A percentile compares a stretch with the other conserved stretches of the same genome.
phyloP scores from a whole-genome alignment of 306 rosid species.

The Quercus suber region DNA sequence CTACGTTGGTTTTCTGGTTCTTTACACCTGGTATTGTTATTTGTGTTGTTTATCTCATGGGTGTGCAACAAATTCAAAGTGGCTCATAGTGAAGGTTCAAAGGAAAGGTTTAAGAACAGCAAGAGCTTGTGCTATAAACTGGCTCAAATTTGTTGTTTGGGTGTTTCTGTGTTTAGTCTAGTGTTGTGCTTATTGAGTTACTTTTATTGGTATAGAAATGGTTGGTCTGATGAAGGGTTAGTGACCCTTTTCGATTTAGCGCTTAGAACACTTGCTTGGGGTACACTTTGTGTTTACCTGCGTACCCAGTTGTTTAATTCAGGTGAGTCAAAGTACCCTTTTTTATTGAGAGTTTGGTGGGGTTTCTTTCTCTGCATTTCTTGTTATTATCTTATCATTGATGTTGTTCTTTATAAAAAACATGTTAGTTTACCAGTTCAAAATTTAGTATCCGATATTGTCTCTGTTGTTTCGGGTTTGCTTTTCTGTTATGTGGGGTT shows the following conservation, averaged over 20 bases:
- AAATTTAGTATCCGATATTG: slow-evolving; percentile 41
- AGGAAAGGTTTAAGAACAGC: slow-evolving; percentile 15
- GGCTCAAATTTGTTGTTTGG: slow-evolving; percentile 22
- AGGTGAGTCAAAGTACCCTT: slow-evolving; percentile 21
- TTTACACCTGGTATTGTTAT: slow-evolving; percentile 37
- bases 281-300: slow-evolving; percentile 37
- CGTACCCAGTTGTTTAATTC: slow-evolving; percentile 15
- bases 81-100: slow-evolving; percentile 20
- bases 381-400: slow-evolving; percentile 40
- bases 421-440: slow-evolving; percentile 29
- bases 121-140: slow-evolving; percentile 19
- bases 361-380: slow-evolving; percentile 44
- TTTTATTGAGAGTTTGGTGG: slow-evolving; percentile 53
- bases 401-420: slow-evolving; percentile 32
- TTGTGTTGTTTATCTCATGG: slow-evolving; percentile 39
- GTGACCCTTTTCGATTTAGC: slow-evolving; percentile 44
- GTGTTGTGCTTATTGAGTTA: slow-evolving; percentile 38
- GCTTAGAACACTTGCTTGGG: slow-evolving; percentile 47
- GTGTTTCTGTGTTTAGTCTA: slow-evolving; percentile 34
- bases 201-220: slow-evolving; percentile 42
- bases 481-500: slow-evolving; percentile 41
- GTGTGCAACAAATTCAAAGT: slow-evolving; percentile 29
- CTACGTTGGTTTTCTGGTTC: slow-evolving; percentile 46
- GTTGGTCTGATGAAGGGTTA: slow-evolving; percentile 36
- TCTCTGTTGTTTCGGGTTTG: slow-evolving; percentile 40